These are phyloP conservation scores for Nepenthes gracilis DNA, from an alignment of 148 eudicot species.

Conservation along the genomic window DNA sequence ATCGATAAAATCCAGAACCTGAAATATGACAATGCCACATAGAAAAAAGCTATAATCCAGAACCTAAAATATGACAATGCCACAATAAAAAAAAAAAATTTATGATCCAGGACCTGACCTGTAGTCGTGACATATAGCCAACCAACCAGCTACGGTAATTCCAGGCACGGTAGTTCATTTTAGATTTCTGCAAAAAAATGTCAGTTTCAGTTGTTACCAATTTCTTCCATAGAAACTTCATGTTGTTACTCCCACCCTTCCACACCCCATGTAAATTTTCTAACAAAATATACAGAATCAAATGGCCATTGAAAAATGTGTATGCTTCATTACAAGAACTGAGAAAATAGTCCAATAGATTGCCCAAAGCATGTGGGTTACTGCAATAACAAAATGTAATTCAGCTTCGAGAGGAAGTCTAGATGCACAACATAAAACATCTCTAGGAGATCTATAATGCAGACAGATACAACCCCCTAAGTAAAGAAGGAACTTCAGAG, in stretches of 20 bases:
- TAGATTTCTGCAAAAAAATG: constrained; percentile 48
- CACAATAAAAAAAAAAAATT: background rate
- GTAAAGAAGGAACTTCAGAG: background rate
- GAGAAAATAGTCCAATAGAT: background rate
- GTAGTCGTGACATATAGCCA: constrained; percentile 51
- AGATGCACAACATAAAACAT: too few relatives aligned
- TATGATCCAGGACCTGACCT: constrained; percentile 32
- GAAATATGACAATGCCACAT: too few relatives aligned
- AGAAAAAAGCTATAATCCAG: too few relatives aligned
- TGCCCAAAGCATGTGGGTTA: too few relatives aligned
- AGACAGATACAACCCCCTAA: too few relatives aligned
- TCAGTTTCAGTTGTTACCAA: background rate
- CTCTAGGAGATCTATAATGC: too few relatives aligned
- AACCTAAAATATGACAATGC: background rate
- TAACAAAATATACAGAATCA: too few relatives aligned
- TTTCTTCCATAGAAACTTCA: background rate
- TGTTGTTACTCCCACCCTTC: background rate
- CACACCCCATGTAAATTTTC: background rate
- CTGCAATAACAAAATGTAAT: too few relatives aligned
- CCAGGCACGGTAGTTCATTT: constrained; percentile 98
- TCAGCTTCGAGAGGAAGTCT: too few relatives aligned
- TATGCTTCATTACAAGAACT: too few relatives aligned
- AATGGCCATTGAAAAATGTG: too few relatives aligned
- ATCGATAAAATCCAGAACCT: too few relatives aligned
- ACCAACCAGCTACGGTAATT: constrained; percentile 77